These are phyloP conservation scores for Chloranthus sessilifolius DNA, from an alignment of 164 flowering plant species.

Conservation along the genomic window DNA sequence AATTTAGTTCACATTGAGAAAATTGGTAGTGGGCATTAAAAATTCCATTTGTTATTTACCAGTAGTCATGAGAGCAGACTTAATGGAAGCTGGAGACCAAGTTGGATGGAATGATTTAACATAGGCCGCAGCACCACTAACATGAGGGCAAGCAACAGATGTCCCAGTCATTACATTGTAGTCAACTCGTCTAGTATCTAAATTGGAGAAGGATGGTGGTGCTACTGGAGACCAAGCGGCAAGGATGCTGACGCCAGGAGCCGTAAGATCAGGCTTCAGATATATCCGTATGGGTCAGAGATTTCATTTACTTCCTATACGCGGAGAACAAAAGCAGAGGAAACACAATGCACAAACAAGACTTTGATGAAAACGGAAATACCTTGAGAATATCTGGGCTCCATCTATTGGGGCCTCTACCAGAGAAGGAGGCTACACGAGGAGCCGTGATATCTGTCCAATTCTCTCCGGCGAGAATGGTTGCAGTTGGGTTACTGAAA, in stretches of 20 bases:
- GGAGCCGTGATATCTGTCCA: constrained; percentile 6
- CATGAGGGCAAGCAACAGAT: constrained; percentile 50
- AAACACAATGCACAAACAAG: too few species aligned
- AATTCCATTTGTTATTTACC: constrained; percentile 15
- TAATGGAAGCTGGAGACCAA: constrained; percentile 52
- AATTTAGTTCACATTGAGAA: too few species aligned
- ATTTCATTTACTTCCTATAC: too few species aligned
- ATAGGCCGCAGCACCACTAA: constrained; percentile 36
- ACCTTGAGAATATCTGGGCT: constrained; percentile 6
- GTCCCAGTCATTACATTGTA: constrained; percentile 38
- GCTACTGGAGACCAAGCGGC: constrained; percentile 31
- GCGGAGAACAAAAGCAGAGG: not conserved
- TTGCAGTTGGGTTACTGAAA: constrained; percentile 5
- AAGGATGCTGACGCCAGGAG: constrained; percentile 37
- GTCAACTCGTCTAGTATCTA: constrained; percentile 21
- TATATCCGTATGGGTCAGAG: not conserved
- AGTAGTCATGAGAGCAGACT: constrained; percentile 50
- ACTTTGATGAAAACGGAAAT: too few species aligned
- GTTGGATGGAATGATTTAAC: constrained; percentile 33
- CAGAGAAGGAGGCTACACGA: constrained; percentile 1
- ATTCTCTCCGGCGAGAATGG: not conserved
- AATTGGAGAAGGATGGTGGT: constrained; percentile 12
- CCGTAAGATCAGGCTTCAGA: constrained; percentile 33
- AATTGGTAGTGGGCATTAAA: not conserved
- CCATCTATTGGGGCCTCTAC: constrained; percentile 3